Base-by-base conservation (phyloP, 1,284 basidiomycete species). In the Melampsora americana region DNA sequence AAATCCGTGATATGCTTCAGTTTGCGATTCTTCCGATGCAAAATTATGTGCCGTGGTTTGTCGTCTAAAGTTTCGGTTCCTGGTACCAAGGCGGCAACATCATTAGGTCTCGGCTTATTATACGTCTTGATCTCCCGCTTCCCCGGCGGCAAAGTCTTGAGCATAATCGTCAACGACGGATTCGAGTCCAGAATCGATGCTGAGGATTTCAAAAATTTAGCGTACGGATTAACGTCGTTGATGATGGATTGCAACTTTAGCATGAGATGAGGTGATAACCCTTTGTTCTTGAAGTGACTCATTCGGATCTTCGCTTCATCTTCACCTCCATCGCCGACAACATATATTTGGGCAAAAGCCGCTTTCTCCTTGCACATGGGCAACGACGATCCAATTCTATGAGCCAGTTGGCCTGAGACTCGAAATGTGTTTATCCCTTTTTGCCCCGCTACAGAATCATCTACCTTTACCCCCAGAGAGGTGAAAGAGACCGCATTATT, bases 401-500 rank as follows among this genome's bases (percentile, higher is more conserved):
- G 39, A 12, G 39, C 11, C 11, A 42, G 11, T 42, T 42, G 39
- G 6, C 39, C 39, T 14, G 35, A 44, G 3, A 66, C 48, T 1
- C 64, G 64, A 39, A 66, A 66, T 0, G 30, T 16, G 32, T 66
- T 5, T 1, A 65, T 39, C 5, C 62, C 62, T 12, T 39, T 65
- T 39, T 65, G 62, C 0, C 62, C 62, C 14, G 11, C 1, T 2
- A 66, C 64, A 5, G 64, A 18, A 0, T 12, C 16, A 12, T 66
- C 64, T 4, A 66, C 5, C 0, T 66, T 66, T 23, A 30, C 64
- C 0, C 64, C 64, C 7, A 66, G 39, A 3, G 64, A 66, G 11
- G 64, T 39, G 32, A 66, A 66, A 1, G 64, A 66, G 11, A 66
- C n/a, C 18, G 64, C 64, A 26, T 66, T 66, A n/a, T 66, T 66